Evolutionary conservation across 495 filamentous ascomycete species (phyloP), one percentile per base, ranked within the genome.

Genomic region (Tuber borchii): DNA sequence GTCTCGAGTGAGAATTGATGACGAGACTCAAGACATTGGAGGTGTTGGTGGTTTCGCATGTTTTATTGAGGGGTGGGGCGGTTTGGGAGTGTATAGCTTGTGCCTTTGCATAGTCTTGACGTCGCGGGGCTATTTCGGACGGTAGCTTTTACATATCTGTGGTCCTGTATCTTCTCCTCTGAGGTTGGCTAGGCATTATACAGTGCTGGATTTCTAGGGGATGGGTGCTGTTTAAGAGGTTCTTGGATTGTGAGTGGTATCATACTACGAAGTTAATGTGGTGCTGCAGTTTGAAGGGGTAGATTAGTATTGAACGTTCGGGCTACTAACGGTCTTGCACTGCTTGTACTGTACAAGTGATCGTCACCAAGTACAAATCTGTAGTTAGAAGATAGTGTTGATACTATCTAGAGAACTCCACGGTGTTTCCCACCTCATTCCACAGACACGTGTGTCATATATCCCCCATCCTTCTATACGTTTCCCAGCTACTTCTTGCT

Each of bases 381-480:
- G 37, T 45, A 44, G 39, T 31, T 72, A 40, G 26, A 7, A 26
- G 12, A 65, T 9, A 44, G 42, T 10, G 42, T 1, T 19, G 69
- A 65, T 42, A 68, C 56, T 68, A 2, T 7, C 26, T 43, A 22
- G 61, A 70, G 56, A 1, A 65, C 2, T 31, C 26, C 2, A 6
- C 56, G 1, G 4, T n/a, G 3, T 31, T 31, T 65, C 26, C 56
- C 5, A 2, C 14, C 17, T 65, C 10, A 2, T 34, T 34, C 34
- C 43, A 74, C 39, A 31, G 45, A 72, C 34, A 14, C n/a, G n/a
- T 5, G 31, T 26, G 19, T 31, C 43, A 22, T 20, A 48, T 61
- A 51, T 71, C n/a, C n/a, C 14, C 72, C 37, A 71, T 34, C 69
- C 40, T 73, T 31, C 43, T 22, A 26, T 22, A 73, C 61, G 56